Conservation (phyloP, 2,329 filamentous ascomycete genomes). For the Aspergillus calidoustus region DNA sequence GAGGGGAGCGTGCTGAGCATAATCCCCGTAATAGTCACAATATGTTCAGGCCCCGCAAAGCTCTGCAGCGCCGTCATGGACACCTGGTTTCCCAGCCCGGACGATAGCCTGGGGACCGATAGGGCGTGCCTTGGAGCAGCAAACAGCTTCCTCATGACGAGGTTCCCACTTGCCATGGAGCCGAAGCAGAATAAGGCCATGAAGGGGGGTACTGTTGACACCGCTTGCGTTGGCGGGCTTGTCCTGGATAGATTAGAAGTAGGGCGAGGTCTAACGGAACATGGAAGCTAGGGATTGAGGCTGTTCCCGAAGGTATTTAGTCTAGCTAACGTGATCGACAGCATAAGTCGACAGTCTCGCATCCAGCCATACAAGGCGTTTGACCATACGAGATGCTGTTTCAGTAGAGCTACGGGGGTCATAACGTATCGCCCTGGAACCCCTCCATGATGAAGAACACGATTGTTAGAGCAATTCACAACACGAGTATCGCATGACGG, state of each 20-base stretch:
- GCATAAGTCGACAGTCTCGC: no score
- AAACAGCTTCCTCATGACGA: slow-evolving; percentile 31
- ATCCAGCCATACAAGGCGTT: no score
- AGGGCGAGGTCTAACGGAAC: slow-evolving; percentile 46
- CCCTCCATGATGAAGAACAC: slow-evolving; percentile 24
- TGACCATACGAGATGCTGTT: background rate
- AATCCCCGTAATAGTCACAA: background rate
- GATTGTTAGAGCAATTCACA: background rate
- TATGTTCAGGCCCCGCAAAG: background rate
- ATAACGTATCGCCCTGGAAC: background rate
- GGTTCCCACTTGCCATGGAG: slow-evolving; percentile 1
- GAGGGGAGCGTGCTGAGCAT: background rate
- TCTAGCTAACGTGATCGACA: no score
- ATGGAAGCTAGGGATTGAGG: background rate
- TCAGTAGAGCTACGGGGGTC: background rate
- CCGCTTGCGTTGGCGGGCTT: slow-evolving; percentile 49
- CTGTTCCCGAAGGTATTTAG: no score
- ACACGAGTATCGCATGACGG: slow-evolving; percentile 56
- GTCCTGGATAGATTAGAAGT: slow-evolving; percentile 54
- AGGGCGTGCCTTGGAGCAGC: slow-evolving; percentile 40
- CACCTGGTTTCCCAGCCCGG: slow-evolving; percentile 41
- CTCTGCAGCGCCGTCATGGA: slow-evolving; percentile 39
- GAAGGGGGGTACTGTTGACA: slow-evolving; percentile 44
- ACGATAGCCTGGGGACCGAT: slow-evolving; percentile 43
- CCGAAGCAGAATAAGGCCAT: slow-evolving; percentile 38